phyloP scores from a whole-genome alignment of 495 filamentous ascomycete genomes.

The Aspergillus biplanus region DNA sequence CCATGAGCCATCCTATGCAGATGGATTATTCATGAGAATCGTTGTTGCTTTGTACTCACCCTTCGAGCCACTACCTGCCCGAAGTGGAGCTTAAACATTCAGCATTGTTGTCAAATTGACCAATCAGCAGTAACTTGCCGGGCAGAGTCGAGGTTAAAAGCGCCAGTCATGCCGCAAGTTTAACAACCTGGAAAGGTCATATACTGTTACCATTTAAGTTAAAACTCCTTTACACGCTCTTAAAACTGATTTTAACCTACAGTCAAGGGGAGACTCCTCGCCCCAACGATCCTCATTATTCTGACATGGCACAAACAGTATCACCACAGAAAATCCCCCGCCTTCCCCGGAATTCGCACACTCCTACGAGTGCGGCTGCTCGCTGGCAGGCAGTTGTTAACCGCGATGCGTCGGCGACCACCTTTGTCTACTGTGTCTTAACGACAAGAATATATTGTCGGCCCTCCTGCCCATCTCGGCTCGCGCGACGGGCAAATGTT shows the following conservation, averaged over 20 bases:
- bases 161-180: too few species aligned
- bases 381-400: constrained; percentile 61
- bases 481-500: constrained; percentile 65
- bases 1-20: too few species aligned
- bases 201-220: too few species aligned
- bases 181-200: too few species aligned
- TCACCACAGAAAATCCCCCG: constrained; percentile 32
- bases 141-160: too few species aligned
- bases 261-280: background rate
- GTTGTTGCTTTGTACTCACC: too few species aligned
- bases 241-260: too few species aligned
- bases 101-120: constrained; percentile 38
- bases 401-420: constrained; percentile 52
- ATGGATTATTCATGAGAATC: too few species aligned
- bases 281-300: background rate
- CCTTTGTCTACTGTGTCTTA: constrained; percentile 65
- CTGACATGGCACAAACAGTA: constrained; percentile 10
- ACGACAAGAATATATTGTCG: constrained; percentile 69
- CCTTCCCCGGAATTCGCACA: constrained; percentile 24
- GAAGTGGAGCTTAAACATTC: too few species aligned
- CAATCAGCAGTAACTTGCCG: constrained; percentile 27
- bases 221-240: too few species aligned
- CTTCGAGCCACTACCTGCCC: too few species aligned
- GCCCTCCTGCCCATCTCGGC: constrained; percentile 61
- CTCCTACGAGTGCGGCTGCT: constrained; percentile 32